Conservation (phyloP, 1,139 yeast genomes). For the Yamadazyma jaroonii region DNA sequence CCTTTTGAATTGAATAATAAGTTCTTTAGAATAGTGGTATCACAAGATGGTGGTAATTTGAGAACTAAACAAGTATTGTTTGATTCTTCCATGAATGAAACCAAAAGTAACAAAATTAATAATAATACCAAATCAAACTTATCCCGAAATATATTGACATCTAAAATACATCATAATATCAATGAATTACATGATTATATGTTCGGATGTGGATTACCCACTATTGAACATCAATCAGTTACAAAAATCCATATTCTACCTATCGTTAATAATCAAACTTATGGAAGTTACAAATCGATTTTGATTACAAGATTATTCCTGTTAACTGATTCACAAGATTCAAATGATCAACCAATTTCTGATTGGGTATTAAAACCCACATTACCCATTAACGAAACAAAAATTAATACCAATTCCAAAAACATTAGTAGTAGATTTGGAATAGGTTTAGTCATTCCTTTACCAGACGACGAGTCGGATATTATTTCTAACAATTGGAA, state of each 20-base stretch:
- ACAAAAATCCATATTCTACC: slow-evolving; percentile 52
- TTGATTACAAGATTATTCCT: slow-evolving; percentile 47
- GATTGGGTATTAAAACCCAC: slow-evolving; percentile 37
- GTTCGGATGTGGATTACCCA: slow-evolving; percentile 58
- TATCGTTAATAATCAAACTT: slow-evolving; percentile 28
- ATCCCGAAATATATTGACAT: slow-evolving; percentile 16
- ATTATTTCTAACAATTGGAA: slow-evolving; percentile 49
- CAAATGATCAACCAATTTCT: slow-evolving; percentile 6
- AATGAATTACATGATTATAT: slow-evolving; percentile 49
- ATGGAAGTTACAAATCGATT: slow-evolving; percentile 33
- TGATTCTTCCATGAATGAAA: slow-evolving; percentile 29
- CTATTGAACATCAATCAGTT: slow-evolving; percentile 42
- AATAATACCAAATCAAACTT: slow-evolving; percentile 5
- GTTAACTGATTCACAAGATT: slow-evolving; percentile 29
- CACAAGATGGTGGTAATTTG: slow-evolving; percentile 53
- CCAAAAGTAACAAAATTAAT: neutral
- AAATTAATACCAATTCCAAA: slow-evolving; percentile 12
- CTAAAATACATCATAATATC: slow-evolving; percentile 36
- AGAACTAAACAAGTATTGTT: slow-evolving; percentile 47
- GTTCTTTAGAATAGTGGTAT: slow-evolving; percentile 42
- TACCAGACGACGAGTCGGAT: slow-evolving; percentile 36
- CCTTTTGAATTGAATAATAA: slow-evolving; percentile 32
- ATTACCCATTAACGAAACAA: slow-evolving; percentile 24
- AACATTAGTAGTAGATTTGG: slow-evolving; percentile 40
- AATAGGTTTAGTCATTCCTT: slow-evolving; percentile 48